Percentiles rank a stretch among this genome's conserved stretches.
Evolutionary conservation across 495 filamentous ascomycete species (phyloP).

Genomic region (Aspergillus taichungensis): DNA sequence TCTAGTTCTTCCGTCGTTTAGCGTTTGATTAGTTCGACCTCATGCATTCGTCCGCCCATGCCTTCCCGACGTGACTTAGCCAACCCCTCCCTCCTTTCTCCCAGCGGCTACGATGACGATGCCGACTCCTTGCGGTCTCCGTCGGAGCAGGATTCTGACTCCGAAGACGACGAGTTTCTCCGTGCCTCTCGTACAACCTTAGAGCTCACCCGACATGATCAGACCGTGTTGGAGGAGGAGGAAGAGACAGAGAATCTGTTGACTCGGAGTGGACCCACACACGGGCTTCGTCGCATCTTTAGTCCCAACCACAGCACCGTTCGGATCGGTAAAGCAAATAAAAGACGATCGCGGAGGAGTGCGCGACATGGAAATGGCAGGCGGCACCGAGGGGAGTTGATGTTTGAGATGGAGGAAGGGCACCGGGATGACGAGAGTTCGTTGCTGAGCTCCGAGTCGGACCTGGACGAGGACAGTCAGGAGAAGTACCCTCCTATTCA

Average conservation of each 20-base stretch:
- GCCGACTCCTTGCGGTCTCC: constrained; percentile 55
- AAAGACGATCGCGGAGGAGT: constrained; percentile 32
- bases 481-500: constrained; percentile 23
- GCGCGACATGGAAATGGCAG: constrained; percentile 37
- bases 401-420: constrained; percentile 86
- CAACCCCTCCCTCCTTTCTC: constrained; percentile 47
- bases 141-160: constrained; percentile 67
- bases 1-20: too few relatives aligned
- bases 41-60: constrained; percentile 13
- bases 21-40: not conserved
- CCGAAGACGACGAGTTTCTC: constrained; percentile 63
- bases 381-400: constrained; percentile 52
- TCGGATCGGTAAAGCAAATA: constrained; percentile 51
- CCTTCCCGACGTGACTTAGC: constrained; percentile 15
- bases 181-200: constrained; percentile 55
- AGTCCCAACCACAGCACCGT: constrained; percentile 30
- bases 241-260: constrained; percentile 80
- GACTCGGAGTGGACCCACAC: constrained; percentile 38
- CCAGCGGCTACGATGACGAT: constrained; percentile 58
- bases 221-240: constrained; percentile 74
- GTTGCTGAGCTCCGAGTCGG: constrained; percentile 34
- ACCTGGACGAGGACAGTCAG: constrained; percentile 26
- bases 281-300: constrained; percentile 44
- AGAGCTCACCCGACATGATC: constrained; percentile 64
- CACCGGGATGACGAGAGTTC: constrained; percentile 54